Percentiles rank a stretch among this genome's conserved stretches.
These are phyloP conservation scores for Saraca asoca DNA, from an alignment of 331 rosid species.

Conservation along the genomic window DNA sequence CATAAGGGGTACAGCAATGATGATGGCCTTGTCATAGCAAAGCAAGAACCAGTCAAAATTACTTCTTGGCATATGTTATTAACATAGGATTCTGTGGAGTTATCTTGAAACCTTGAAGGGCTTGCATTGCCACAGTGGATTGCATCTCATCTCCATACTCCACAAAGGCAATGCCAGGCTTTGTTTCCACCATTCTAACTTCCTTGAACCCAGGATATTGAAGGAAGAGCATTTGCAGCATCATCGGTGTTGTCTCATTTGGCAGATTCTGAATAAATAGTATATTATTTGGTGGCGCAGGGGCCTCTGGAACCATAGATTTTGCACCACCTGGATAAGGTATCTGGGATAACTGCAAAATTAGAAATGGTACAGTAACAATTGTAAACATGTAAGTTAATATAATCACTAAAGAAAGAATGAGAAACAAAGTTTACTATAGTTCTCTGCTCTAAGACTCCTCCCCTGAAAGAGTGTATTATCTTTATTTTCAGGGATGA, in stretches of 20 bases:
- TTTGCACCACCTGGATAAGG: slow-evolving; percentile 84
- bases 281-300: slow-evolving; percentile 95
- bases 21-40: slow-evolving; percentile 27
- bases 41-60: slow-evolving; percentile 27
- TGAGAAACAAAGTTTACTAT: too few relatives aligned
- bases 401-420: not conserved
- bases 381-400: not conserved
- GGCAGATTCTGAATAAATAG: slow-evolving; percentile 93
- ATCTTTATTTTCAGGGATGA: too few relatives aligned
- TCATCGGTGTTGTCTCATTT: slow-evolving; percentile 81
- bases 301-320: slow-evolving; percentile 84
- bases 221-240: slow-evolving; percentile 97
- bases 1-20: slow-evolving; percentile 24
- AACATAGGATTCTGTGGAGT: slow-evolving; percentile 86
- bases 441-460: too few relatives aligned
- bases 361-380: not conserved
- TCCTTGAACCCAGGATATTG: slow-evolving; percentile 92
- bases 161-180: slow-evolving; percentile 96
- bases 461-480: too few relatives aligned
- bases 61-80: slow-evolving; percentile 95
- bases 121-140: slow-evolving; percentile 85
- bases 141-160: slow-evolving; percentile 92
- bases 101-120: slow-evolving; percentile 88
- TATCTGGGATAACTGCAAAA: slow-evolving; percentile 57
- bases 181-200: slow-evolving; percentile 95